phyloP scores from a whole-genome alignment of 495 filamentous ascomycete genomes.

The Xylaria scruposa region DNA sequence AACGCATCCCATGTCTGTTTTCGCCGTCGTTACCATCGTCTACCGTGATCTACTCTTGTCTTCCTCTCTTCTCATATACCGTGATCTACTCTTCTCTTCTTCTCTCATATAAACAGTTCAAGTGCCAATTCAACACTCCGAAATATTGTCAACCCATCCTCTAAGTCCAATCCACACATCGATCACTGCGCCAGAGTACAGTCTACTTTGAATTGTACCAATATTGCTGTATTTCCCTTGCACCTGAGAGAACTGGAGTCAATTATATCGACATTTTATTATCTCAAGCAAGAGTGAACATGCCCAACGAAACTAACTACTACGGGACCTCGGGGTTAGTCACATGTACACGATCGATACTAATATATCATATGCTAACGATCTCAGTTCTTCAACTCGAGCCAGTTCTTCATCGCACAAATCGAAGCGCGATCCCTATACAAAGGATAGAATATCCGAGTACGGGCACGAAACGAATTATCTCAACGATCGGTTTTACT shows the following conservation, averaged over 20 bases:
- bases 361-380: conserved; percentile 1
- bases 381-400: background rate
- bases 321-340: conserved; percentile 12
- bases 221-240: background rate
- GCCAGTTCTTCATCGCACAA: background rate
- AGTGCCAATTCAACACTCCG: background rate
- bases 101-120: background rate
- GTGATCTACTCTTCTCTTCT: background rate
- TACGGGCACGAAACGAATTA: background rate
- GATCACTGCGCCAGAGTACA: background rate
- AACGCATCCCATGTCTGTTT: background rate
- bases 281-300: background rate
- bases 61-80: background rate
- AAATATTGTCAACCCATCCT: background rate
- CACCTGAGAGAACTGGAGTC: background rate
- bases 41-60: background rate
- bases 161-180: background rate
- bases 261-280: background rate
- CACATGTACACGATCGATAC: background rate
- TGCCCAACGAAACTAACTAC: background rate
- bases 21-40: background rate
- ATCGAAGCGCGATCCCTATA: background rate
- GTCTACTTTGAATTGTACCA: background rate
- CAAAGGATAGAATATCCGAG: background rate
- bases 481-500: conserved; percentile 1